Evolutionary conservation across 1,284 basidiomycete genomes (phyloP), one percentile per base, ranked within the genome.

Genomic region (Vanrija sp.): DNA sequence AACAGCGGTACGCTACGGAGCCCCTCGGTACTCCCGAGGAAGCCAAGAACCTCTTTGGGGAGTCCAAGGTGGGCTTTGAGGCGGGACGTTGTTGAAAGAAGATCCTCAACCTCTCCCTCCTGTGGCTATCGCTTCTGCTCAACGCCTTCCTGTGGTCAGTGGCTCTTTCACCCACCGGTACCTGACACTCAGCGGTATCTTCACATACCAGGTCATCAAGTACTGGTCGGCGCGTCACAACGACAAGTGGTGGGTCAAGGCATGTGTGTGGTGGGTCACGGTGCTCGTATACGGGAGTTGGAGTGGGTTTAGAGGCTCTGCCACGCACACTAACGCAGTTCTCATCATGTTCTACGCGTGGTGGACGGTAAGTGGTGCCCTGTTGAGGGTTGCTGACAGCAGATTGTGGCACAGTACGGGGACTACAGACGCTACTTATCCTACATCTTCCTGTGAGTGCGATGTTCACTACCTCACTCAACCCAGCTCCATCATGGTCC

Each of bases 181-280:
- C 21, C 34, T 34, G 9, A 34, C 34, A 34, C 34, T 6, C 34
- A 34, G 62, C 15, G 63, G 63, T 19, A 44, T 64, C 9, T 58
- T 64, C 18, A 26, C 46, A 21, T 52, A 62, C 49, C 63, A 64
- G 51, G 23, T 60, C 19, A 34, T 49, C 42, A 21, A 38, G 26
- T 64, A 64, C 45, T 62, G 57, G 43, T 15, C 26, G 57, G 60
- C 21, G 38, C 63, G 66, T 40, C 39, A 19, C 8, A 45, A 38
- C n/a, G 67, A 67, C 44, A 54, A 51, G 21, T n/a, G 38, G 40
- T 68, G 62, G 63, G 63, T 63, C n/a, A 59, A 58, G 44, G 19
- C 21, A 23, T 23, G 21, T 23, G 25, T 3, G 42, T 64, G 16
- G 65, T 67, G n/a, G 34, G 48, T 50, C 15, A 14, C 51, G 3